Evolutionary conservation across 169 alveolate species (phyloP).

Genomic region (Fabrea salina): DNA sequence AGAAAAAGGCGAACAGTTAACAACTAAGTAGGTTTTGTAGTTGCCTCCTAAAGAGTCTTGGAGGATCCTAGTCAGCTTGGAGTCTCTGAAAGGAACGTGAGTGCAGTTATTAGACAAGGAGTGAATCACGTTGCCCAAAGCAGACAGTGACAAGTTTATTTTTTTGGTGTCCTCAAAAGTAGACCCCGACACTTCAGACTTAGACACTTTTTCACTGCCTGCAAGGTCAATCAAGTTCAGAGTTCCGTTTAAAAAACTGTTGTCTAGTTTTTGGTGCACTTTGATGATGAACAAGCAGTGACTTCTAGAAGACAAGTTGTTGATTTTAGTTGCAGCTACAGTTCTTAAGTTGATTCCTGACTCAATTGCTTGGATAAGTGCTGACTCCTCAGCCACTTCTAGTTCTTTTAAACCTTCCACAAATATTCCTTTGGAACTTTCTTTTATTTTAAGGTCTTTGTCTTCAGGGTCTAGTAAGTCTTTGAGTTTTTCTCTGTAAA

Average conservation of each 20-base stretch:
- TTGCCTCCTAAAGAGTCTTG: slow-evolving; percentile 95
- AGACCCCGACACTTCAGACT: slow-evolving; percentile 80
- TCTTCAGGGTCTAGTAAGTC: slow-evolving; percentile 74
- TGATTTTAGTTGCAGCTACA: slow-evolving; percentile 86
- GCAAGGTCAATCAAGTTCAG: slow-evolving; percentile 78
- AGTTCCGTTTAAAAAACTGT: slow-evolving; percentile 26
- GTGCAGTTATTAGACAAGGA: slow-evolving; percentile 67
- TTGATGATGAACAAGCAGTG: slow-evolving; percentile 79
- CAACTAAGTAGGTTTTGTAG: slow-evolving; percentile 90
- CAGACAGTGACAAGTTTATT: slow-evolving; percentile 75
- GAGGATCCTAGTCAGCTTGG: slow-evolving; percentile 91
- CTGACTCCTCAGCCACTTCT: slow-evolving; percentile 75
- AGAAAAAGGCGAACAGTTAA: slow-evolving; percentile 59
- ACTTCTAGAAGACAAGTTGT: slow-evolving; percentile 70
- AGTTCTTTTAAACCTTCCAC: slow-evolving; percentile 81
- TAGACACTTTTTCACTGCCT: slow-evolving; percentile 70
- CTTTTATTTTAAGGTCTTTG: slow-evolving; percentile 69
- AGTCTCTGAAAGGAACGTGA: slow-evolving; percentile 94
- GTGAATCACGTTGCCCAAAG: slow-evolving; percentile 83
- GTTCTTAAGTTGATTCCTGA: slow-evolving; percentile 80
- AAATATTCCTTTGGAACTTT: slow-evolving; percentile 79
- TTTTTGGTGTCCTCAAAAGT: slow-evolving; percentile 81
- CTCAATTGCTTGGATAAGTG: slow-evolving; percentile 79
- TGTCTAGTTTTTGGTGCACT: background rate
- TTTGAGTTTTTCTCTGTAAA: slow-evolving; percentile 84